A percentile compares a stretch with the other conserved stretches of the same genome.
These are phyloP conservation scores for Batkoa obscura DNA, from an alignment of 371 early-diverging fungal genomes.

Conservation along the genomic window DNA sequence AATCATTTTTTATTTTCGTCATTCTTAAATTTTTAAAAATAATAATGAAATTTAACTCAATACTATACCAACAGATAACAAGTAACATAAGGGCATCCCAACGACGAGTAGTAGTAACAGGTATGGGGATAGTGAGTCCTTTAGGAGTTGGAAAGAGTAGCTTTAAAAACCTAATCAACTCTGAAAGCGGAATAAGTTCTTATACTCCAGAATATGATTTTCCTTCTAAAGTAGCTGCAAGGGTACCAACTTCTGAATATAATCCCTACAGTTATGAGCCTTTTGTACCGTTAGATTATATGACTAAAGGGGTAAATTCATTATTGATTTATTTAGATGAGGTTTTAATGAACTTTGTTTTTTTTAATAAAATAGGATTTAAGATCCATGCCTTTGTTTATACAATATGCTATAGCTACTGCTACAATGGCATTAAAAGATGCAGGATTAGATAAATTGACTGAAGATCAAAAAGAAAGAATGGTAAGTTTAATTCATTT, in stretches of 20 bases:
- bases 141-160: conserved; percentile 55
- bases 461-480: conserved; percentile 28
- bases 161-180: conserved; percentile 56
- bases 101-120: conserved; percentile 79
- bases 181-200: conserved; percentile 47
- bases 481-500: conserved; percentile 7
- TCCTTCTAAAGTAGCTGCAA: conserved; percentile 66
- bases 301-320: conserved; percentile 37
- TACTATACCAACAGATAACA: no score
- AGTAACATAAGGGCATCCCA: not conserved
- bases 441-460: conserved; percentile 33
- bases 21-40: no score
- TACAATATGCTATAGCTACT: conserved; percentile 72
- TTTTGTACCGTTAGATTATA: conserved; percentile 50
- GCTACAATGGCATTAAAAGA: conserved; percentile 72
- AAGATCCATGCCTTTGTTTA: conserved; percentile 57
- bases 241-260: conserved; percentile 33
- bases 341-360: not conserved
- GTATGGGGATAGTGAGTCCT: conserved; percentile 85
- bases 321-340: not conserved
- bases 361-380: conserved; percentile 35
- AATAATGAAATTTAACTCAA: no score
- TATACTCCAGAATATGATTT: conserved; percentile 16
- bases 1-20: not conserved
- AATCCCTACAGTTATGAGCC: conserved; percentile 19